These are phyloP conservation scores for Trichoderma sp. DNA, from an alignment of 2,329 filamentous ascomycete species.

Conservation along the genomic window DNA sequence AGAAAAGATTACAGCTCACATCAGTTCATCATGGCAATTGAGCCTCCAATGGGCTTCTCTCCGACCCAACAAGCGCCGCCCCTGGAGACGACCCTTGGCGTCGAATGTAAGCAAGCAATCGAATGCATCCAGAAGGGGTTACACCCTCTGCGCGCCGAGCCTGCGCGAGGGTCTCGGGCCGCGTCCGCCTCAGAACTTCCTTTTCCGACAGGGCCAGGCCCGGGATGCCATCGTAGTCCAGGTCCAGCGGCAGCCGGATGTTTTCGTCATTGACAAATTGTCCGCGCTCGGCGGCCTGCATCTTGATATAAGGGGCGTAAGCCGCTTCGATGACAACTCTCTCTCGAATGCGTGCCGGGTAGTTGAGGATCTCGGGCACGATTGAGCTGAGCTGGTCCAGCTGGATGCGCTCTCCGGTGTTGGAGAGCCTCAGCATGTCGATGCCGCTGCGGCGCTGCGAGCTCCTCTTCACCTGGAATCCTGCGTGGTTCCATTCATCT, in stretches of 20 bases:
- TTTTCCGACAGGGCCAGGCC: constrained; percentile 82
- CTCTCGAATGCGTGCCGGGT: constrained; percentile 59
- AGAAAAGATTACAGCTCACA: background rate
- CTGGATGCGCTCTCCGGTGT: constrained; percentile 46
- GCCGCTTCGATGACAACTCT: constrained; percentile 79
- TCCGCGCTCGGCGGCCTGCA: constrained; percentile 67
- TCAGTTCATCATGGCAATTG: background rate
- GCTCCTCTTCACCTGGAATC: constrained; percentile 70
- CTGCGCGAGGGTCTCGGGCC: constrained; percentile 85
- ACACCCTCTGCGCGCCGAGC: constrained; percentile 83
- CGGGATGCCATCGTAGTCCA: constrained; percentile 74
- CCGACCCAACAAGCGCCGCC: background rate
- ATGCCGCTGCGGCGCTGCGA: constrained; percentile 69
- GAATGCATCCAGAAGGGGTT: constrained; percentile 60
- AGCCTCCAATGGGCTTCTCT: background rate
- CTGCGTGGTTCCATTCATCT: constrained; percentile 66
- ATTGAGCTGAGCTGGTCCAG: constrained; percentile 58
- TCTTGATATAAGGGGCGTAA: constrained; percentile 83
- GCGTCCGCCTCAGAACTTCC: constrained; percentile 65
- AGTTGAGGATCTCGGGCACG: constrained; percentile 59
- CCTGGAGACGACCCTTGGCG: constrained; percentile 26
- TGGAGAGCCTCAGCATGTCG: constrained; percentile 73
- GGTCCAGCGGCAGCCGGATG: constrained; percentile 67
- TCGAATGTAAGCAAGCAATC: constrained; percentile 65
- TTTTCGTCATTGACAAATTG: constrained; percentile 76